Evolutionary conservation across 2,329 filamentous ascomycete genomes (phyloP), one percentile per base, ranked within the genome.

Genomic region (Aureobasidium pullulans): DNA sequence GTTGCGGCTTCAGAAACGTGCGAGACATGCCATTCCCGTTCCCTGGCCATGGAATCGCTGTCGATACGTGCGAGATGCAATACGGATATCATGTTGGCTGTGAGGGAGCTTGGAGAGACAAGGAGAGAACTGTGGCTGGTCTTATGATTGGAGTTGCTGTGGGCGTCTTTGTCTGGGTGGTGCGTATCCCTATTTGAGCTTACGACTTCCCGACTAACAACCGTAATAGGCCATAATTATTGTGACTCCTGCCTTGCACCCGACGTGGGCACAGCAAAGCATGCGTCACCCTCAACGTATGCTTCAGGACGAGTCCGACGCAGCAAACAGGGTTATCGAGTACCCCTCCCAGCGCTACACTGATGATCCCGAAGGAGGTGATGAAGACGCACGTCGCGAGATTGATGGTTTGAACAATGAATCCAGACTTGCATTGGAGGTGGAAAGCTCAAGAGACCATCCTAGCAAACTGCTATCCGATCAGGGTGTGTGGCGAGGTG

Each of bases 11-110:
- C 36, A 77, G 77, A 59, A 79, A 75, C 4, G 68, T 82, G 31
- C 70, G 68, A 32, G 85, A 90, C 66, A 81, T 80, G 64, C 80
- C 81, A 0, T 89, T 80, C 75, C 87, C 87, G 0, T 88, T 87
- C 61, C 75, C 76, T 57, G 59, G 73, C 57, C 63, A 70, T 54
- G 64, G 66, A 53, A 52, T 70, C 46, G 62, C 66, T 43, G 43
- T 59, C 19, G 64, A 71, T 44, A 68, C 72, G 11, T 87, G 85
- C 66, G 64, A 72, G 4, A 68, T 74, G 47, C 70, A 76, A 4
- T 84, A 77, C 63, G 74, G 75, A 0, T 74, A 82, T 32, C 69
- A 67, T 0, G 66, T 60, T 13, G 69, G 79, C 0, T 89, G 86
- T 59, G 67, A 78, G 9, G 76, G 60, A 1, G 76, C 77, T 0